Percentiles rank a stretch among this genome's conserved stretches.
phyloP scores from a whole-genome alignment of 2,329 filamentous ascomycete species.

The Clarireedia homoeocarpa region DNA sequence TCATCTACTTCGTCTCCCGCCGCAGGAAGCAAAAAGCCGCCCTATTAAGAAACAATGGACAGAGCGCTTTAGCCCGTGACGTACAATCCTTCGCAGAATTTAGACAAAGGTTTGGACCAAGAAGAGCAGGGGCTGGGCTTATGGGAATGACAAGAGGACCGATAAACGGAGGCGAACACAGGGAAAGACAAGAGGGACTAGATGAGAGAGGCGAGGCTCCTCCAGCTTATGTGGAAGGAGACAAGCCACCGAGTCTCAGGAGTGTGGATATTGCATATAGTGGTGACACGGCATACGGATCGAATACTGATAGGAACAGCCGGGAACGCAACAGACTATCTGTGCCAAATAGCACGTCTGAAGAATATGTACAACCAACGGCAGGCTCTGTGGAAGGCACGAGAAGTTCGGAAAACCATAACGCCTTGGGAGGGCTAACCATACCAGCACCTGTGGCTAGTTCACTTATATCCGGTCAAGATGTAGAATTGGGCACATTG shows the following conservation, averaged over 20 bases:
- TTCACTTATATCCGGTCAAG: neutral
- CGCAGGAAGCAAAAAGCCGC: constrained; percentile 23
- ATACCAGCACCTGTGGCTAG: neutral
- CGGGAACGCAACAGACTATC: too few relatives aligned
- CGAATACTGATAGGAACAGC: too few relatives aligned
- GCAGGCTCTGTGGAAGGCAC: neutral
- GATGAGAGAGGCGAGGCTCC: constrained; percentile 58
- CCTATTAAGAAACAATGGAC: constrained; percentile 12
- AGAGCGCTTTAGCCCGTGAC: constrained; percentile 29
- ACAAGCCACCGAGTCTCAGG: constrained; percentile 24
- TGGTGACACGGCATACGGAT: neutral
- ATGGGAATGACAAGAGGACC: constrained; percentile 6
- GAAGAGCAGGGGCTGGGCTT: constrained; percentile 4
- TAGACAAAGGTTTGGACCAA: constrained; percentile 13
- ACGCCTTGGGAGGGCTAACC: neutral
- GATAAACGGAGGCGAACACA: neutral
- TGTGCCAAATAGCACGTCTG: neutral
- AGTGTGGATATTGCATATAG: neutral
- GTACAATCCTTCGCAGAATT: constrained; percentile 18
- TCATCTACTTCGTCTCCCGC: constrained; percentile 38
- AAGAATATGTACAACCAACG: neutral
- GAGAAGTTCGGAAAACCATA: neutral
- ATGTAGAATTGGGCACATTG: constrained; percentile 14
- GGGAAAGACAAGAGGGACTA: constrained; percentile 43
- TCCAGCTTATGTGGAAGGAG: constrained; percentile 45